Percentiles rank a stretch among this genome's conserved stretches.
Evolutionary conservation across 2,329 filamentous ascomycete species (phyloP).

Genomic region (Triangularia verruculosa): DNA sequence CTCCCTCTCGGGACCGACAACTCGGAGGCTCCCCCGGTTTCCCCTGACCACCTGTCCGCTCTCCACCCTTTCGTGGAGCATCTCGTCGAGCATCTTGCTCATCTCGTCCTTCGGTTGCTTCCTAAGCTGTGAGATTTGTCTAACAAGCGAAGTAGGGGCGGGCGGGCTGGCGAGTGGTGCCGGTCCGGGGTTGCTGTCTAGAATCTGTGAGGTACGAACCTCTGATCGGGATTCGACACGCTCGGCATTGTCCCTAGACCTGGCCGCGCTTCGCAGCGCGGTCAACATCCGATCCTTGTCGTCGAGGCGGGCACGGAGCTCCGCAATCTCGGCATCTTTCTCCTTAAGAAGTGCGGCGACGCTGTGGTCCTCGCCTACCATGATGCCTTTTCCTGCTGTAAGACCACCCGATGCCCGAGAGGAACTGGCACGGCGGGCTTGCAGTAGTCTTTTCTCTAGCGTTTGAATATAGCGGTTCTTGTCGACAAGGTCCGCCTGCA

Average conservation of each 20-base stretch:
- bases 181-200: slow-evolving; percentile 34
- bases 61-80: slow-evolving; percentile 88
- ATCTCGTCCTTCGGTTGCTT: slow-evolving; percentile 74
- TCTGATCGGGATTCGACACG: slow-evolving; percentile 30
- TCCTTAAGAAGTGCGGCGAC: slow-evolving; percentile 72
- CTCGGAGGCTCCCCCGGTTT: slow-evolving; percentile 62
- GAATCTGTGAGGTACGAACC: slow-evolving; percentile 33
- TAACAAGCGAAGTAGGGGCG: slow-evolving; percentile 25
- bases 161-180: slow-evolving; percentile 27
- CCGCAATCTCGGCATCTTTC: slow-evolving; percentile 89
- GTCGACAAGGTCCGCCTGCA: slow-evolving; percentile 92
- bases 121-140: slow-evolving; percentile 37
- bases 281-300: slow-evolving; percentile 94
- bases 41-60: slow-evolving; percentile 68
- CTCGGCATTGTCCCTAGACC: slow-evolving; percentile 75
- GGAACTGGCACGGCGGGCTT: slow-evolving; percentile 86
- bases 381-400: slow-evolving; percentile 57
- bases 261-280: slow-evolving; percentile 78
- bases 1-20: slow-evolving; percentile 47
- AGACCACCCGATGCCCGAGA: slow-evolving; percentile 79
- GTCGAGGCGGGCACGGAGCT: slow-evolving; percentile 82
- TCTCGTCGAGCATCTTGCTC: slow-evolving; percentile 89
- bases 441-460: slow-evolving; percentile 84
- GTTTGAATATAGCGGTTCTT: slow-evolving; percentile 97
- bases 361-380: slow-evolving; percentile 76